Percentiles rank a stretch among this genome's conserved stretches.
Evolutionary conservation across 164 flowering plant genomes (phyloP).

Genomic region (Berberis vulgaris): DNA sequence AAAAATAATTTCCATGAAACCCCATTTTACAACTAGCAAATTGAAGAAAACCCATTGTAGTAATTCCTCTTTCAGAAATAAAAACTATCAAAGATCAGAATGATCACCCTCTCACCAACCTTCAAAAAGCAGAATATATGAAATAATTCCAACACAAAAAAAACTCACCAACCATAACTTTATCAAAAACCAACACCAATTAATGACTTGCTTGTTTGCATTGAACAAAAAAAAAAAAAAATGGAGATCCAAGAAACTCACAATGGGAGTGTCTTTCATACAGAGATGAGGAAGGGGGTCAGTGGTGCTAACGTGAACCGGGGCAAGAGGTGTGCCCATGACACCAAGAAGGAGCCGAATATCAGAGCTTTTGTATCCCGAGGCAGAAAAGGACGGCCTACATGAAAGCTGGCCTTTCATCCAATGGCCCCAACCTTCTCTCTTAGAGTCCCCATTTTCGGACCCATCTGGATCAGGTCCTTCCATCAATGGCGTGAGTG

Average conservation of each 20-base stretch:
- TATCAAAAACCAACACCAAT: no score
- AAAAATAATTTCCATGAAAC: no score
- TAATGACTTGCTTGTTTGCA: not conserved
- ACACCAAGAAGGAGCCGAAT: conserved; percentile 63
- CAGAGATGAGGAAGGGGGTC: conserved; percentile 58
- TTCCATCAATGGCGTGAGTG: conserved; percentile 30
- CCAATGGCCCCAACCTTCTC: conserved; percentile 80
- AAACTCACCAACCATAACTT: no score
- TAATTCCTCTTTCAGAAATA: no score
- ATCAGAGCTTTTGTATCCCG: conserved; percentile 48
- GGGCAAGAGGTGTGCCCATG: conserved; percentile 71
- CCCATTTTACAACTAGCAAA: no score
- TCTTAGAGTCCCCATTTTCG: conserved; percentile 38
- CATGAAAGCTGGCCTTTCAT: conserved; percentile 66
- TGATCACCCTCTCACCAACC: no score
- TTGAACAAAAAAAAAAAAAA: not conserved
- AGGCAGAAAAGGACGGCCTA: conserved; percentile 48
- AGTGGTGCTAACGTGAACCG: conserved; percentile 46
- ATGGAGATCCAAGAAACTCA: conserved; percentile 16
- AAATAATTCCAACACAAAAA: no score
- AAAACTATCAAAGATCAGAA: no score
- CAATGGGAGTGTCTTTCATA: conserved; percentile 65
- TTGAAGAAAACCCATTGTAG: no score
- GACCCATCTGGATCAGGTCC: conserved; percentile 68
- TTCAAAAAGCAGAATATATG: no score